Evolutionary conservation across 1,284 basidiomycete species (phyloP).

Genomic region (Ganoderma boninense): DNA sequence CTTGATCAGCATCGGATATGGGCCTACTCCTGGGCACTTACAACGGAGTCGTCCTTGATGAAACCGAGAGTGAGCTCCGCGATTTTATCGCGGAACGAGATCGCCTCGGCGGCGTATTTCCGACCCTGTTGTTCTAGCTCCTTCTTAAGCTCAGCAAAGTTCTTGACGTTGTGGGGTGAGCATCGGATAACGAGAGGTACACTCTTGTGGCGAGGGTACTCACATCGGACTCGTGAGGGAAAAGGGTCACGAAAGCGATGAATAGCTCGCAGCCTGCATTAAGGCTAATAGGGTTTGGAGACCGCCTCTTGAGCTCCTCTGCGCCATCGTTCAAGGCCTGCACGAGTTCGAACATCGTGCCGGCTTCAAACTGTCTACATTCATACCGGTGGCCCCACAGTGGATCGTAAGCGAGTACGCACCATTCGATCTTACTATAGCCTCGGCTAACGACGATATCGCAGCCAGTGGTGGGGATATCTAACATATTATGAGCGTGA

Average conservation of each 20-base stretch:
- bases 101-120: slow-evolving; percentile 81
- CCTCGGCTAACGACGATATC: slow-evolving; percentile 81
- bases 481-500: slow-evolving; percentile 46
- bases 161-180: slow-evolving; percentile 50
- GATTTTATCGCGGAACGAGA: slow-evolving; percentile 90
- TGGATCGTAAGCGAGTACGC: slow-evolving; percentile 35
- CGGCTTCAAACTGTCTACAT: slow-evolving; percentile 54
- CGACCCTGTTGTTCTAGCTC: slow-evolving; percentile 83
- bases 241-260: slow-evolving; percentile 86
- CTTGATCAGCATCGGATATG: slow-evolving; percentile 26
- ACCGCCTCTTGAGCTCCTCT: slow-evolving; percentile 66
- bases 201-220: slow-evolving; percentile 39
- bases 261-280: slow-evolving; percentile 93
- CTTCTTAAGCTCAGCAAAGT: slow-evolving; percentile 83
- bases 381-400: slow-evolving; percentile 21
- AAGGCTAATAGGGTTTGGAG: slow-evolving; percentile 84
- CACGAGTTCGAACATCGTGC: slow-evolving; percentile 92
- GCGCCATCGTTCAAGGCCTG: slow-evolving; percentile 84
- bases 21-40: slow-evolving; percentile 41
- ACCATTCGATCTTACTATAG: slow-evolving; percentile 81
- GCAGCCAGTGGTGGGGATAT: slow-evolving; percentile 90
- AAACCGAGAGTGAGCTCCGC: slow-evolving; percentile 91
- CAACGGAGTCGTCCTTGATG: slow-evolving; percentile 93
- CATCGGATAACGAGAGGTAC: slow-evolving; percentile 21
- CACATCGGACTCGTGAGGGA: slow-evolving; percentile 85